Evolutionary conservation across 2,329 filamentous ascomycete species (phyloP), one percentile per base, ranked within the genome.

Genomic region (Beauveria asiatica): DNA sequence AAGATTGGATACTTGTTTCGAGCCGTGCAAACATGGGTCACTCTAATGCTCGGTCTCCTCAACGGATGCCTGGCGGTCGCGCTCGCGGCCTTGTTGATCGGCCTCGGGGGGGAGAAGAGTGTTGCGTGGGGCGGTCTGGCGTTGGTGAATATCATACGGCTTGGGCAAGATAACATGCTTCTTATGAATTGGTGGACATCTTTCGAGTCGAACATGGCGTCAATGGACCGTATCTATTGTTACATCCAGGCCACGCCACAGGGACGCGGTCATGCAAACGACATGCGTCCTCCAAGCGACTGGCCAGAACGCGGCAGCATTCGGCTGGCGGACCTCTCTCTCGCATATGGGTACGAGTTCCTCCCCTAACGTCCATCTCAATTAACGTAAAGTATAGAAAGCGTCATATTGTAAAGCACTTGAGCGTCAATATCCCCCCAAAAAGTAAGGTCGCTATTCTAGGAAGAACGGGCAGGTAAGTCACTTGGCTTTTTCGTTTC

Each of bases 381-480:
- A 41, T 25, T 8, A 56, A 56, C 25, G 16, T 46, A 41, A 23
- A 56, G 0, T 19, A 44, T 27, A 50, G 46, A 33, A 3, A 33
- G 8, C 23, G 46, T n/a, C 21, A 23, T n/a, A 30, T 50, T 42
- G 56, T 58, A 3, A 41, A 51, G 17, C 27, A 42, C 23, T 16
- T 51, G 42, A 51, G 30, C 46, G 23, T 58, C 17, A 42, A 42
- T 30, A 51, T 58, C 9, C 33, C 33, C 1, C 16, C 56, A 30
- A 30, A 46, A 33, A 50, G 19, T 7, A 58, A 58, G 46, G 33
- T 58, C 9, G 56, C 56, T 19, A 50, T 58, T 42, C 45, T 58
- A 13, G 56, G 56, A 10, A 58, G 56, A 39, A 58, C 56, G 11
- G 56, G 46, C 16, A 51, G 56, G 56, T 58, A 44, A 42, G 56